Evolutionary conservation across 805 yeast species (phyloP).

Genomic region (Monosporozyma aerobia): DNA sequence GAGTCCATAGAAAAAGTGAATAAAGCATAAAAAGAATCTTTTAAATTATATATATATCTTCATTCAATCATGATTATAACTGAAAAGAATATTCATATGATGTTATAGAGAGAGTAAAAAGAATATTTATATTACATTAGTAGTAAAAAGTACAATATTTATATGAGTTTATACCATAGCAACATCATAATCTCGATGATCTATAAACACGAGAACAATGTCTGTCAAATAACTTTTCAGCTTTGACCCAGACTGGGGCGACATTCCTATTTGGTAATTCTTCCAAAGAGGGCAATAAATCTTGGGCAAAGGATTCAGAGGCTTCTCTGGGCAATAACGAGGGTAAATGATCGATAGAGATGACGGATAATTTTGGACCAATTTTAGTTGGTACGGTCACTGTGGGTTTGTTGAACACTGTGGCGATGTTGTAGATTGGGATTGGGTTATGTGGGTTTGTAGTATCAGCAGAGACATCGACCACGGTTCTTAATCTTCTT

Average conservation of each 20-base stretch:
- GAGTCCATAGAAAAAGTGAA: not conserved
- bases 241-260: constrained; percentile 88
- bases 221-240: constrained; percentile 71
- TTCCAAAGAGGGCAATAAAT: constrained; percentile 81
- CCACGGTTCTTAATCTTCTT: constrained; percentile 84
- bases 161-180: not conserved
- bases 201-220: constrained; percentile 68
- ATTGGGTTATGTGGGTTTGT: constrained; percentile 97
- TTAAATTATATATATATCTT: too few relatives aligned
- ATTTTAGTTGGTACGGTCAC: constrained; percentile 67
- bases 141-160: too few relatives aligned
- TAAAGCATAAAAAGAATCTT: too few relatives aligned
- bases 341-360: constrained; percentile 95
- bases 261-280: constrained; percentile 72
- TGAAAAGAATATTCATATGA: not conserved
- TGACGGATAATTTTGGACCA: constrained; percentile 84
- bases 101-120: not conserved
- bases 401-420: constrained; percentile 86
- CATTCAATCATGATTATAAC: too few relatives aligned
- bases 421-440: constrained; percentile 85
- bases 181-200: constrained; percentile 33
- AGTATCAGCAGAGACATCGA: constrained; percentile 97
- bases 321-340: constrained; percentile 94
- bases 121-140: too few relatives aligned
- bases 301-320: constrained; percentile 81